phyloP scores from a whole-genome alignment of 1,139 yeast species.

The Groenewaldozyma auringiensis region DNA sequence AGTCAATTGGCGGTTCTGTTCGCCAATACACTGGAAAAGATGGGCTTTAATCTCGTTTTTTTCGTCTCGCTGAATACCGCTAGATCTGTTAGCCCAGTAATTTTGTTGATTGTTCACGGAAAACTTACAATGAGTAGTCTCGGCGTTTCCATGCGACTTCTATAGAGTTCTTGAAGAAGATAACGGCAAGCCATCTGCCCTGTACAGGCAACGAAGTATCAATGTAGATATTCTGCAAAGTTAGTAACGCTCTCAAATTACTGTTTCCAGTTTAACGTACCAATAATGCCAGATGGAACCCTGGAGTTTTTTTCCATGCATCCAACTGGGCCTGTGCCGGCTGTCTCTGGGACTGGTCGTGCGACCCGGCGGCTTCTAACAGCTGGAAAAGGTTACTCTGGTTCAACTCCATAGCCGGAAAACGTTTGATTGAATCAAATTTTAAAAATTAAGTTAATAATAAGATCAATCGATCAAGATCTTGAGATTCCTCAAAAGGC shows the following conservation, averaged over 20 bases:
- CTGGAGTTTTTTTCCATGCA: slow-evolving; percentile 56
- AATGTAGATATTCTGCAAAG: slow-evolving; percentile 55
- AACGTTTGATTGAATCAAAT: too few species aligned
- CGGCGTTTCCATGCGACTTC: slow-evolving; percentile 67
- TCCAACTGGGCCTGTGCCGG: slow-evolving; percentile 64
- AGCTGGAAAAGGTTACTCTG: slow-evolving; percentile 24
- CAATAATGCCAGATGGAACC: slow-evolving; percentile 38
- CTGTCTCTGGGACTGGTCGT: slow-evolving; percentile 43
- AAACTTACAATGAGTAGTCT: slow-evolving; percentile 2
- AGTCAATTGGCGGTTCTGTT: slow-evolving; percentile 63
- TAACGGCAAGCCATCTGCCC: slow-evolving; percentile 77
- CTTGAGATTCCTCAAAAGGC: too few species aligned
- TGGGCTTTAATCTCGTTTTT: slow-evolving; percentile 53
- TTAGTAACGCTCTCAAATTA: too few species aligned
- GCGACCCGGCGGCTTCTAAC: slow-evolving; percentile 47
- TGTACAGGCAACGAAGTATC: slow-evolving; percentile 52
- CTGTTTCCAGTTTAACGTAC: slow-evolving; percentile 2
- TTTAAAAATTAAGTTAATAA: too few species aligned
- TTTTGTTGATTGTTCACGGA: too few species aligned
- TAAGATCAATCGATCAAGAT: too few species aligned
- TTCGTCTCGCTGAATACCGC: slow-evolving; percentile 59
- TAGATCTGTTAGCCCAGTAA: slow-evolving; percentile 28
- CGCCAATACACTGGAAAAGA: slow-evolving; percentile 54
- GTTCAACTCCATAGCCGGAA: slow-evolving; percentile 15
- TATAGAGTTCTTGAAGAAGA: slow-evolving; percentile 80